A percentile compares a stretch with the other conserved stretches of the same genome.
Evolutionary conservation across 1,139 yeast genomes (phyloP).

Genomic region (Pneumocystis wakefieldiae): DNA sequence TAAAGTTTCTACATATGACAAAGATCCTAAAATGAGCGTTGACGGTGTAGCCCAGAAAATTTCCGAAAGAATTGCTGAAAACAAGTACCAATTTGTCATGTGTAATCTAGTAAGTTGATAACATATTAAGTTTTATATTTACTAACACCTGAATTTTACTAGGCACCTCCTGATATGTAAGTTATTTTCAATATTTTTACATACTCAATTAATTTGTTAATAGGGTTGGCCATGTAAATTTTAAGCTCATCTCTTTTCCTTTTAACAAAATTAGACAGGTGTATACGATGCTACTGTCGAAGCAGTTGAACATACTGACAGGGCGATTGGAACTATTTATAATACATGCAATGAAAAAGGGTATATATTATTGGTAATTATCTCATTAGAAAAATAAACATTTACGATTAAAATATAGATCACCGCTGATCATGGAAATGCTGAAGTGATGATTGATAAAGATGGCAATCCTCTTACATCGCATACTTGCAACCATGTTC

Average conservation of each 20-base stretch:
- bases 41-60: constrained; percentile 15
- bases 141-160: neutral
- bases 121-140: neutral
- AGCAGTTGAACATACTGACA: constrained; percentile 16
- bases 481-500: constrained; percentile 15
- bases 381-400: neutral
- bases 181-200: neutral
- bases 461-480: constrained; percentile 15
- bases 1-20: constrained; percentile 15
- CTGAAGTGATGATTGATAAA: constrained; percentile 16
- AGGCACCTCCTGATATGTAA: neutral
- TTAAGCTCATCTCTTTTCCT: neutral
- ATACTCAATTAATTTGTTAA: constrained; percentile 10
- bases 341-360: constrained; percentile 13
- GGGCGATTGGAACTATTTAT: constrained; percentile 14
- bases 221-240: constrained; percentile 15
- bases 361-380: constrained; percentile 11
- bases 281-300: constrained; percentile 16
- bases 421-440: constrained; percentile 17
- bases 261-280: constrained; percentile 9
- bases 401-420: neutral
- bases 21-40: constrained; percentile 16
- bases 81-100: constrained; percentile 15
- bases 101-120: constrained; percentile 13
- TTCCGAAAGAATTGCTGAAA: constrained; percentile 13